phyloP scores from a whole-genome alignment of 345 rosid genomes.

The Hirschfeldia incana region DNA sequence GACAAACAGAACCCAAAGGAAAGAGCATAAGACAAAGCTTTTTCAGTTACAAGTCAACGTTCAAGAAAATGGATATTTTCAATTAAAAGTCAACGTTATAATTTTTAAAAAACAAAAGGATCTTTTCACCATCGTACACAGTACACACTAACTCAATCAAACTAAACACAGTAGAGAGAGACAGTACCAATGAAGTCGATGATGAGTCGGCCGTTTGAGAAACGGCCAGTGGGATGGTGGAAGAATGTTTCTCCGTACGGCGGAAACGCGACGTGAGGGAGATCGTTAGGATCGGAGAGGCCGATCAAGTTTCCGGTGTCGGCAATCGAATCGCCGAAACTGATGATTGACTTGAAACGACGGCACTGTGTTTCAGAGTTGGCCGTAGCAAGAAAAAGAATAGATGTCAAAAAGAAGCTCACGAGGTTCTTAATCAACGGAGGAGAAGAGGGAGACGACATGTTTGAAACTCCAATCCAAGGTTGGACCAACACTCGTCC shows the following conservation, averaged over 20 bases:
- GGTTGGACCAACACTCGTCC: background rate
- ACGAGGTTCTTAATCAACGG: background rate
- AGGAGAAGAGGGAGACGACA: conserved; percentile 8
- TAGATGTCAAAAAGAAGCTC: background rate
- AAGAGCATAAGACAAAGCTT: background rate
- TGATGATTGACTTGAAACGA: conserved; percentile 41
- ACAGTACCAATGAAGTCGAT: conserved; percentile 53
- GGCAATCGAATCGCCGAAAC: conserved; percentile 60
- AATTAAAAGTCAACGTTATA: background rate
- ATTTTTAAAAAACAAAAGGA: background rate
- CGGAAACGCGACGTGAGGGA: conserved; percentile 26
- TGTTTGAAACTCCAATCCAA: background rate
- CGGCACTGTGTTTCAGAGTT: conserved; percentile 1
- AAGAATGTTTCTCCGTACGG: conserved; percentile 57
- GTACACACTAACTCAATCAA: background rate
- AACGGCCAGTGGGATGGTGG: conserved; percentile 48
- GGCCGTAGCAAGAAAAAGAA: background rate
- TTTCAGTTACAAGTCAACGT: background rate
- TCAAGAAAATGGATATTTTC: background rate
- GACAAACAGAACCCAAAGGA: background rate
- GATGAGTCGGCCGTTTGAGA: conserved; percentile 51
- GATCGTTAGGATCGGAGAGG: conserved; percentile 13
- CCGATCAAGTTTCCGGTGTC: conserved; percentile 51
- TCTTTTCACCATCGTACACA: background rate
- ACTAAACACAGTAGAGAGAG: background rate